phyloP scores from a whole-genome alignment of 1,284 basidiomycete genomes.

The Stygiomarasmius scandens region DNA sequence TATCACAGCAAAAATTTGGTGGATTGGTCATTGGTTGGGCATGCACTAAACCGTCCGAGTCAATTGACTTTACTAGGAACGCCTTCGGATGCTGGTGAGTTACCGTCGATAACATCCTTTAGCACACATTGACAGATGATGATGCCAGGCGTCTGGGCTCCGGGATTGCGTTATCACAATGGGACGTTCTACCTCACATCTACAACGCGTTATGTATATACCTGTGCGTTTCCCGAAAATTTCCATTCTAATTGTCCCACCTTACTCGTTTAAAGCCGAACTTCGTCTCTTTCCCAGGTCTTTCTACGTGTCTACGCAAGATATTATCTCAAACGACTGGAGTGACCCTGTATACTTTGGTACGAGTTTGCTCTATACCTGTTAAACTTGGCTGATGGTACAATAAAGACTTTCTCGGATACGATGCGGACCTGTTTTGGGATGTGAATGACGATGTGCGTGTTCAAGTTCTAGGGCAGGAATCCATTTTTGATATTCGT shows the following conservation, averaged over 20 bases:
- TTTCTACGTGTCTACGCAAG: constrained; percentile 41
- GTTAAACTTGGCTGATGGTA: neutral
- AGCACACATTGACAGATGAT: neutral
- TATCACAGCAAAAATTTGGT: constrained; percentile 41
- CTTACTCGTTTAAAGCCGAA: constrained; percentile 29
- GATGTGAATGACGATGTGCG: constrained; percentile 37
- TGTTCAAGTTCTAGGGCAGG: neutral
- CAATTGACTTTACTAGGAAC: constrained; percentile 33
- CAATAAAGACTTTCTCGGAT: constrained; percentile 38
- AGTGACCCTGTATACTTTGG: constrained; percentile 47
- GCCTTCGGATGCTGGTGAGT: constrained; percentile 32
- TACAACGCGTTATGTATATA: constrained; percentile 41
- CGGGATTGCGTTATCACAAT: constrained; percentile 33
- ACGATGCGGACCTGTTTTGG: constrained; percentile 46
- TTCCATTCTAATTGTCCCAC: neutral
- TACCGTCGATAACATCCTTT: neutral
- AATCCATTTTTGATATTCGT: neutral
- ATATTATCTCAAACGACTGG: constrained; percentile 45
- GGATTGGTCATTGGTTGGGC: constrained; percentile 38
- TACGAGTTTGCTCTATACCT: constrained; percentile 13
- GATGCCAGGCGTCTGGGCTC: constrained; percentile 33
- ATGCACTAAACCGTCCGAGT: constrained; percentile 32
- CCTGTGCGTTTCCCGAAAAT: constrained; percentile 24
- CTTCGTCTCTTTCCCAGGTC: constrained; percentile 39
- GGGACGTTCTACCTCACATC: constrained; percentile 36